A percentile compares a stretch with the other conserved stretches of the same genome.
These are phyloP conservation scores for Mycena galopus DNA, from an alignment of 768 basidiomycete species.

Conservation along the genomic window DNA sequence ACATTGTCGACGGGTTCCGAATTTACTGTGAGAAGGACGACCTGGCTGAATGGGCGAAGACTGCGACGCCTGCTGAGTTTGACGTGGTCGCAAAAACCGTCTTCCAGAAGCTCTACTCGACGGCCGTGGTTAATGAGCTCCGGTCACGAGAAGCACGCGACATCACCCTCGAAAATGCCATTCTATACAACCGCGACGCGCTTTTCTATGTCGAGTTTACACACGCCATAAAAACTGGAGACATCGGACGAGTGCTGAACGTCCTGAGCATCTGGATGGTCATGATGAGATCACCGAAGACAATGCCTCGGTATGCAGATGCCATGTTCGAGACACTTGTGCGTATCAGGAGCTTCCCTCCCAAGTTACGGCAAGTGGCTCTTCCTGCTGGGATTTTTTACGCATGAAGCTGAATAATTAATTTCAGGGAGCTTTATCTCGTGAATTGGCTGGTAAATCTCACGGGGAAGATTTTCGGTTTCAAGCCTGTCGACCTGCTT, in stretches of 20 bases:
- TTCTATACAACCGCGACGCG: conserved; percentile 38
- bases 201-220: conserved; percentile 34
- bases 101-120: conserved; percentile 30
- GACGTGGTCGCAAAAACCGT: conserved; percentile 15
- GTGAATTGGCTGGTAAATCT: conserved; percentile 35
- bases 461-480: not conserved
- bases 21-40: conserved; percentile 16
- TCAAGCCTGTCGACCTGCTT: conserved; percentile 28
- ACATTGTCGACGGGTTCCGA: conserved; percentile 29
- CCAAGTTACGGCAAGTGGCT: not conserved
- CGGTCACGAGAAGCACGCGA: not conserved
- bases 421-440: conserved; percentile 14
- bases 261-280: conserved; percentile 33
- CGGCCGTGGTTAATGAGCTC: conserved; percentile 9
- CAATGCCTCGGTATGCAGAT: conserved; percentile 40
- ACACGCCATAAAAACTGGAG: conserved; percentile 37
- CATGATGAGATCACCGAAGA: conserved; percentile 28
- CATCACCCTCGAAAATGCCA: conserved; percentile 28
- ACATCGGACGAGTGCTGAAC: conserved; percentile 39
- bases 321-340: conserved; percentile 27
- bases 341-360: not conserved
- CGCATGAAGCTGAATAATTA: not conserved
- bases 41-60: conserved; percentile 23
- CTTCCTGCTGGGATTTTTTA: not conserved
- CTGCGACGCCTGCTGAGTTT: conserved; percentile 17